Conservation (phyloP, 768 basidiomycete genomes). For the Auricularia sp. region DNA sequence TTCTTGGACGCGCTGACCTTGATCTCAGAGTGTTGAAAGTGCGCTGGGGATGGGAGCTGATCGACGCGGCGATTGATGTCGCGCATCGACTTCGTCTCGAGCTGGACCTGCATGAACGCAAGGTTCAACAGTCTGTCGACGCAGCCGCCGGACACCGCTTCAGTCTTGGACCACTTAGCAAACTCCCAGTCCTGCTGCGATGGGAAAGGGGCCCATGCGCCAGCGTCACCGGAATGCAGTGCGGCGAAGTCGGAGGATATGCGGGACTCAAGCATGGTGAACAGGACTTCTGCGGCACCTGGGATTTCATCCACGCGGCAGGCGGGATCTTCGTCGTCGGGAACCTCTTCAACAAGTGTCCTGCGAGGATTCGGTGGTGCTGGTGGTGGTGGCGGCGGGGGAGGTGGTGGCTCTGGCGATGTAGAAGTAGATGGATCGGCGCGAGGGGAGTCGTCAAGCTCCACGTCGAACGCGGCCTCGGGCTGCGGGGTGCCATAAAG, state of each 20-base stretch:
- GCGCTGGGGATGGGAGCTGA: not conserved
- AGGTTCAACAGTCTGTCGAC: not conserved
- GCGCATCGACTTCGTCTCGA: not conserved
- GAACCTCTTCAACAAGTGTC: not conserved
- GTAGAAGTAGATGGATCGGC: not conserved
- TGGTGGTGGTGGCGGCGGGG: not conserved
- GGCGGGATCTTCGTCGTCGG: not conserved
- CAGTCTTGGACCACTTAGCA: not conserved
- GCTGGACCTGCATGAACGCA: not conserved
- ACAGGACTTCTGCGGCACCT: not conserved
- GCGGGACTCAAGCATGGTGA: not conserved
- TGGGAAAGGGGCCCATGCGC: not conserved
- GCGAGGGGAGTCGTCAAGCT: not conserved
- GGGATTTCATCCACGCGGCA: no score
- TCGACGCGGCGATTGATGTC: not conserved
- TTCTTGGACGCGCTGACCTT: constrained; percentile 11
- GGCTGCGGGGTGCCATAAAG: not conserved
- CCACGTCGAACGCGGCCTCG: not conserved
- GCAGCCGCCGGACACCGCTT: not conserved
- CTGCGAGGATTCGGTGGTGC: not conserved
- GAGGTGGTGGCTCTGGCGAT: not conserved
- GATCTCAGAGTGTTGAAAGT: not conserved
- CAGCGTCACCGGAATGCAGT: not conserved
- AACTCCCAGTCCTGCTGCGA: not conserved
- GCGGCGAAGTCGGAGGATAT: not conserved